phyloP scores from a whole-genome alignment of 805 yeast genomes.

The Candida coquimbonensis region DNA sequence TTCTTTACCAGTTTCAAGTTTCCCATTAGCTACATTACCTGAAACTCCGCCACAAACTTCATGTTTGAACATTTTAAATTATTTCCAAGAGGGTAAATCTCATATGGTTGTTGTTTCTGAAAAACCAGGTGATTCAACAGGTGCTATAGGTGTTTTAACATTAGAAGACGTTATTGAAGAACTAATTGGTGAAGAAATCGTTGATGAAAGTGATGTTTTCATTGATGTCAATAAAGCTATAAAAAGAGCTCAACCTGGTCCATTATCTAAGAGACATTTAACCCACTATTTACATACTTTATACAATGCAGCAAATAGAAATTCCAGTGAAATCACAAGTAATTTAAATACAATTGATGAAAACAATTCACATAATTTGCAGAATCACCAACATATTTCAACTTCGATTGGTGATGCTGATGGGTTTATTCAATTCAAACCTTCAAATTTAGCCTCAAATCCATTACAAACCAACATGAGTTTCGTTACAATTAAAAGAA shows the following conservation, averaged over 20 bases:
- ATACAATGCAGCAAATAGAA: constrained; percentile 39
- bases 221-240: constrained; percentile 86
- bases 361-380: background rate
- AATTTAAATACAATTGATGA: background rate
- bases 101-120: constrained; percentile 94
- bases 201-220: constrained; percentile 92
- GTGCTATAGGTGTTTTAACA: constrained; percentile 88
- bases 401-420: constrained; percentile 4
- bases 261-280: constrained; percentile 60
- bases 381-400: background rate
- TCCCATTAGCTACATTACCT: constrained; percentile 93
- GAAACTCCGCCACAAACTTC: constrained; percentile 91
- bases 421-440: constrained; percentile 21
- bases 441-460: constrained; percentile 56
- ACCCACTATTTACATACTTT: constrained; percentile 61
- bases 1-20: constrained; percentile 82
- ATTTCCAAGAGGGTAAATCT: constrained; percentile 95
- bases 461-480: constrained; percentile 60
- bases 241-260: constrained; percentile 71
- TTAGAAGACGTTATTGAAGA: constrained; percentile 98
- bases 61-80: constrained; percentile 86
- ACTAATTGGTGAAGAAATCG: constrained; percentile 94
- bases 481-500: constrained; percentile 65
- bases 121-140: constrained; percentile 74
- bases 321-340: constrained; percentile 30